Percentiles rank a stretch among this genome's conserved stretches.
These are phyloP conservation scores for Cercospora zeae-maydis DNA, from an alignment of 2,329 filamentous ascomycete species.

Conservation along the genomic window DNA sequence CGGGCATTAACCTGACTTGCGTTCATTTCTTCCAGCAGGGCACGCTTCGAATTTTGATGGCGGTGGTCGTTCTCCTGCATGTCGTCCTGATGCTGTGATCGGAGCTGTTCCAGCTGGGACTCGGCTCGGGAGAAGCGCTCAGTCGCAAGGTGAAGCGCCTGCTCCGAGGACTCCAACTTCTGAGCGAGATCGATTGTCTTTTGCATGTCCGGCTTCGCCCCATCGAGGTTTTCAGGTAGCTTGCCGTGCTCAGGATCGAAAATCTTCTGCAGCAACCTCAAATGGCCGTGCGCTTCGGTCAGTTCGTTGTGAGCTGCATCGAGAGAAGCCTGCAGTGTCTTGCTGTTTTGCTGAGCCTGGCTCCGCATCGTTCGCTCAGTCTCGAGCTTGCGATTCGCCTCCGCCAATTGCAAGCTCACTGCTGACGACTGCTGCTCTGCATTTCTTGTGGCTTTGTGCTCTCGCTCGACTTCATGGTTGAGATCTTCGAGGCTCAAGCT, in stretches of 20 bases:
- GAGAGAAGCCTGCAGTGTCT: conserved; percentile 73
- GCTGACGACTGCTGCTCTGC: conserved; percentile 85
- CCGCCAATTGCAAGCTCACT: conserved; percentile 76
- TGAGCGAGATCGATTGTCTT: conserved; percentile 72
- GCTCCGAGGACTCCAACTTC: conserved; percentile 83
- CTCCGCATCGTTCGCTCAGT: conserved; percentile 80
- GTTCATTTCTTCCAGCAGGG: conserved; percentile 82
- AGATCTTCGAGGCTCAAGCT: conserved; percentile 84
- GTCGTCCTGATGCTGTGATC: conserved; percentile 69
- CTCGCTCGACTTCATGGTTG: conserved; percentile 84
- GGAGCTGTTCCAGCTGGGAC: conserved; percentile 72
- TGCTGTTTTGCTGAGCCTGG: conserved; percentile 81
- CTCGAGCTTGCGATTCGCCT: conserved; percentile 84
- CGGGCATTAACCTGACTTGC: conserved; percentile 70
- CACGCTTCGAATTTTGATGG: conserved; percentile 63
- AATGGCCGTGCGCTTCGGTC: conserved; percentile 71
- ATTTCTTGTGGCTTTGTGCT: conserved; percentile 83
- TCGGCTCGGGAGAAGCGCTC: conserved; percentile 81
- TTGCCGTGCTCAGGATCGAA: conserved; percentile 66
- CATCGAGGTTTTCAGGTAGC: conserved; percentile 61
- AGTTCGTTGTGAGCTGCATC: conserved; percentile 79
- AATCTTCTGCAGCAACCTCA: conserved; percentile 77
- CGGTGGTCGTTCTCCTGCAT: conserved; percentile 61
- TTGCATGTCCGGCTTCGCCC: conserved; percentile 64
- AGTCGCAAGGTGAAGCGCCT: conserved; percentile 77